Conservation (phyloP, 1,284 basidiomycete genomes). For the Puccinia brachypodii region DNA sequence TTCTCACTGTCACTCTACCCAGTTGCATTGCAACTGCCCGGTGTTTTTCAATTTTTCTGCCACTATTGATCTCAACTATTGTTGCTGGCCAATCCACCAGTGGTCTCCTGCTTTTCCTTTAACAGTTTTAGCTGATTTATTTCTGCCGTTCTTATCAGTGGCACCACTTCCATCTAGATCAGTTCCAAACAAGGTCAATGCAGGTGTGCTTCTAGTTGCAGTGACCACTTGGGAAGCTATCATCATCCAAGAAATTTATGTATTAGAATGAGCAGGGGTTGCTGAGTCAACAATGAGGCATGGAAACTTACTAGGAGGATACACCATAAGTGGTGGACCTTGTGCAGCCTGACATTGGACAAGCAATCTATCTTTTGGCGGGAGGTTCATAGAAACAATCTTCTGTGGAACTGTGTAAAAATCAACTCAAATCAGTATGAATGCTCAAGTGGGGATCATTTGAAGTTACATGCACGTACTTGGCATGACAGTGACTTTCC, state of each 20-base stretch:
- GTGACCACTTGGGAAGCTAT: constrained; percentile 7
- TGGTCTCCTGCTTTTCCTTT: too few species aligned
- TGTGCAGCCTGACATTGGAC: neutral
- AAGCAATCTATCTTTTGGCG: neutral
- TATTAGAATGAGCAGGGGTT: neutral
- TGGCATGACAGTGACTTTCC: constrained; percentile 26
- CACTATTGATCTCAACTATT: too few species aligned
- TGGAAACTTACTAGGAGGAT: constrained; percentile 5
- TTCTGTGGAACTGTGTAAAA: constrained; percentile 34
- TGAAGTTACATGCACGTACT: constrained; percentile 42
- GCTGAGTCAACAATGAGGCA: neutral
- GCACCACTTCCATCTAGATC: constrained; percentile 16
- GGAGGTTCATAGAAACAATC: constrained; percentile 17
- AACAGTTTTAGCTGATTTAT: too few species aligned
- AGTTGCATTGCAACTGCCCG: too few species aligned
- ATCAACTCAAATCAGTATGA: neutral
- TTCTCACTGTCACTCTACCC: too few species aligned
- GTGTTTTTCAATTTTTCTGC: too few species aligned
- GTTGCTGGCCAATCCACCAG: too few species aligned
- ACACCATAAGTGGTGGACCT: constrained; percentile 19
- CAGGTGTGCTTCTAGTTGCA: neutral
- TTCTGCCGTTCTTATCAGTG: constrained; percentile 28
- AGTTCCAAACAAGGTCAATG: constrained; percentile 29
- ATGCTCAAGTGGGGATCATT: neutral
- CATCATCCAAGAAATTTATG: neutral